Base-by-base conservation (phyloP, 2,329 filamentous ascomycete species). In the Fusarium albosuccineum region DNA sequence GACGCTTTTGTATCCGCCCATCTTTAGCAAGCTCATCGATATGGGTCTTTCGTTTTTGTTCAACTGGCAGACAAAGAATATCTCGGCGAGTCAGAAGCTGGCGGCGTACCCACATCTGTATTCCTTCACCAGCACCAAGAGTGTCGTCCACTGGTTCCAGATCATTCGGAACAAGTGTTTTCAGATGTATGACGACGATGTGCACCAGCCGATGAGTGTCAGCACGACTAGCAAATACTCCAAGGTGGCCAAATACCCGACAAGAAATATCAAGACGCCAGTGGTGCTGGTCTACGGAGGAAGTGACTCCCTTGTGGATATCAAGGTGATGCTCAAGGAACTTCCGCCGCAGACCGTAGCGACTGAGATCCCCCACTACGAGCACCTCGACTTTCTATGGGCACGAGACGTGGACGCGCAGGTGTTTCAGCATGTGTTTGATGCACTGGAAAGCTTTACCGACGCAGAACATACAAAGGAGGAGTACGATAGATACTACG, bases 141-240 rank as follows among this genome's bases (percentile, higher is more conserved):
- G 91, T 17, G 94, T 99, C 9, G 96, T 99, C 0, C 96, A 99
- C 77, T 99, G 96, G 96, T 99, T 99, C 78, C 96, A 99, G 77
- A 97, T 99, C 76, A 99, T 99, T 73, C 91, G 96, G 68, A 97
- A 95, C 74, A 92, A 93, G 73, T 94, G 89, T 27, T 98, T 99
- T 78, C 96, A 99, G 79, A 97, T 99, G 92, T 98, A 94, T 78
- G 96, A 99, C 76, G 96, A 99, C 76, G 95, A 98, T 73, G 87
- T 96, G 1, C 92, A 94, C 59, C 90, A 91, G 29, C 91, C 91
- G 0, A 83, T 97, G 62, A 88, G 89, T 55, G 82, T 94, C 37
- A 87, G 87, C 22, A 89, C 89, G 5, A 87, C 87, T 55, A 90
- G 87, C 74, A 94, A 95, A 73, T 97, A 97, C 80, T 97, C 97